phyloP scores from a whole-genome alignment of 2,329 filamentous ascomycete species.

The Aspergillus sp. region DNA sequence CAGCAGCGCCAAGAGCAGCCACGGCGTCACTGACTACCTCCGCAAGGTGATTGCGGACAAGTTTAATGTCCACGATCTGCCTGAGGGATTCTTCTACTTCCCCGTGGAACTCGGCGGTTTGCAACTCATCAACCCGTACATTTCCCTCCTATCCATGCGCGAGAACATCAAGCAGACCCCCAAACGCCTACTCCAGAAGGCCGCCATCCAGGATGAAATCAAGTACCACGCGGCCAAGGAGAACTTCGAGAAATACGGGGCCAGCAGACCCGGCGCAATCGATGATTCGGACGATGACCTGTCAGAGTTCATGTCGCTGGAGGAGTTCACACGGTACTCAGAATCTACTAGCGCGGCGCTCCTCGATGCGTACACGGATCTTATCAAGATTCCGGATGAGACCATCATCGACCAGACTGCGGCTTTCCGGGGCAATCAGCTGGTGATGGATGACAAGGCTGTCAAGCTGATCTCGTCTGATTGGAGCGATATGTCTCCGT shows the following conservation, averaged over 20 bases:
- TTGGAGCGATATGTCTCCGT: conserved; percentile 34
- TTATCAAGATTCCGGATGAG: conserved; percentile 29
- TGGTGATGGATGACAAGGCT: conserved; percentile 7
- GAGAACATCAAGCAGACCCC: conserved; percentile 37
- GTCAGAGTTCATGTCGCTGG: conserved; percentile 31
- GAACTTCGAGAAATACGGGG: conserved; percentile 23
- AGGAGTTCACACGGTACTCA: conserved; percentile 33
- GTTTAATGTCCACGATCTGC: conserved; percentile 46
- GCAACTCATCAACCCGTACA: conserved; percentile 48
- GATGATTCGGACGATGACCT: conserved; percentile 6
- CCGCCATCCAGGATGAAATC: conserved; percentile 45
- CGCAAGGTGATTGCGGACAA: conserved; percentile 48
- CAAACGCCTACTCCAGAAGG: conserved; percentile 25
- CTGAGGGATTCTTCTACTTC: conserved; percentile 51
- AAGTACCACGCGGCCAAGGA: conserved; percentile 46
- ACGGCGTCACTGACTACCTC: conserved; percentile 52
- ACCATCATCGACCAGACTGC: conserved; percentile 22
- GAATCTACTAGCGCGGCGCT: conserved; percentile 30
- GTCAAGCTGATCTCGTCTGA: conserved; percentile 14
- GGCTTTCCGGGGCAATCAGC: conserved; percentile 20
- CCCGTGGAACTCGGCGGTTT: conserved; percentile 49
- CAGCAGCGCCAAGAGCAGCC: conserved; percentile 8
- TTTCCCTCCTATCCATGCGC: conserved; percentile 44
- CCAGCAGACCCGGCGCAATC: conserved; percentile 4
- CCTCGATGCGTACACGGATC: conserved; percentile 23